Conservation (phyloP, 805 yeast species). For the Metschnikowia noctiluminum region DNA sequence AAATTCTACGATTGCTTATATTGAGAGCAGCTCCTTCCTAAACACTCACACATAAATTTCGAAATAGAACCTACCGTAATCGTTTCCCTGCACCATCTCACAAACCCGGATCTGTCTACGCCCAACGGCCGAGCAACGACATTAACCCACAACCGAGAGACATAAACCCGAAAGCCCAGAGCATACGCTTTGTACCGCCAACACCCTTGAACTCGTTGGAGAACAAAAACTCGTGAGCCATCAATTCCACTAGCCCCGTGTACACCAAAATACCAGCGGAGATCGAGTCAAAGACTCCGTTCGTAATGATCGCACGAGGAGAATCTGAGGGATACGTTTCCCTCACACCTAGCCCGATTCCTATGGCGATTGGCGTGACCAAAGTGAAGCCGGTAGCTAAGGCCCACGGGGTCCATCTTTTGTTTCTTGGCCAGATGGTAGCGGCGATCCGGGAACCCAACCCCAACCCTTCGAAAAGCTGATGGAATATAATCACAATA, state of each 20-base stretch:
- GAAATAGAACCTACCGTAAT: too few species aligned
- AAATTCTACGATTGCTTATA: too few species aligned
- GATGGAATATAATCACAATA: constrained; percentile 69
- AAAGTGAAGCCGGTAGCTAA: constrained; percentile 29
- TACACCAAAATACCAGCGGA: constrained; percentile 36
- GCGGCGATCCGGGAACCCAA: constrained; percentile 73
- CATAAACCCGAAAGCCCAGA: constrained; percentile 23
- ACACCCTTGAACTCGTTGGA: constrained; percentile 26
- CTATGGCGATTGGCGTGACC: constrained; percentile 34
- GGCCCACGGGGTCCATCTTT: constrained; percentile 48
- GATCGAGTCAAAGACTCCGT: constrained; percentile 33
- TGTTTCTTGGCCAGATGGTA: constrained; percentile 48
- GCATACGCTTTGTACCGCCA: constrained; percentile 19
- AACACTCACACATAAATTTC: too few species aligned
- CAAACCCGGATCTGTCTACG: constrained; percentile 13
- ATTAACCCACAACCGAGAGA: constrained; percentile 28
- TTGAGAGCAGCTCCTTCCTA: too few species aligned
- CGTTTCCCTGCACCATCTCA: too few species aligned
- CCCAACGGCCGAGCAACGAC: constrained; percentile 37
- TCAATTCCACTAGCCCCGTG: constrained; percentile 36
- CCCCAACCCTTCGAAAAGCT: constrained; percentile 83
- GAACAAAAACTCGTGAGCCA: constrained; percentile 39
- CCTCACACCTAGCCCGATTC: constrained; percentile 34
- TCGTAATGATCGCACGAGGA: constrained; percentile 29
- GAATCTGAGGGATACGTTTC: constrained; percentile 31